Conservation (phyloP, 306 rosid species). For the Geum urbanum region DNA sequence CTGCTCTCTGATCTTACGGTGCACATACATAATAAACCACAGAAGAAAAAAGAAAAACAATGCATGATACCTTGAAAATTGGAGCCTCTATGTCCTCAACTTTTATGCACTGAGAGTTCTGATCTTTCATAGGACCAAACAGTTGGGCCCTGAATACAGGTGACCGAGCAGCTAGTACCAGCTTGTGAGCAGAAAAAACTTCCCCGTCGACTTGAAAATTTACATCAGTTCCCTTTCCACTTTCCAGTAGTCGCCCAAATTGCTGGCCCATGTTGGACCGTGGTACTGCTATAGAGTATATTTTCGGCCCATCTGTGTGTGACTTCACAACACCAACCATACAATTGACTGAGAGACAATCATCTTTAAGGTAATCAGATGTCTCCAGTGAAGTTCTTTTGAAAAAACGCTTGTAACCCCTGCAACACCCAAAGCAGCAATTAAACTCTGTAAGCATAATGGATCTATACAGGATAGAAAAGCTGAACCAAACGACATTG, state of each 20-base stretch:
- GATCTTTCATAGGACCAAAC: slow-evolving; percentile 89
- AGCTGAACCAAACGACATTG: not conserved
- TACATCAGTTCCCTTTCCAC: slow-evolving; percentile 68
- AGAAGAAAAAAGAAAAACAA: not conserved
- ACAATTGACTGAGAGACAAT: slow-evolving; percentile 66
- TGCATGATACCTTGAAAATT: slow-evolving; percentile 62
- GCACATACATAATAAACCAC: not conserved
- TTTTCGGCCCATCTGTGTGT: slow-evolving; percentile 64
- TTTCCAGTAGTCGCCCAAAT: slow-evolving; percentile 63
- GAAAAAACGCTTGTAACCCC: slow-evolving; percentile 84
- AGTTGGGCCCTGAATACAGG: slow-evolving; percentile 90
- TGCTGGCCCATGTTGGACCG: slow-evolving; percentile 62
- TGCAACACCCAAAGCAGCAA: slow-evolving; percentile 34
- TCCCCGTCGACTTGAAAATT: slow-evolving; percentile 70
- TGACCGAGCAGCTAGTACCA: slow-evolving; percentile 79
- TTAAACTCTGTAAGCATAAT: slow-evolving; percentile 19
- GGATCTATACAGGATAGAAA: not conserved
- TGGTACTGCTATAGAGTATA: slow-evolving; percentile 57
- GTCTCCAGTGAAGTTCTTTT: slow-evolving; percentile 65
- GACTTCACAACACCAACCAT: slow-evolving; percentile 79
- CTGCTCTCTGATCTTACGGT: not conserved
- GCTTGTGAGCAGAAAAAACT: slow-evolving; percentile 61
- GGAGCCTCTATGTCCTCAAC: slow-evolving; percentile 84
- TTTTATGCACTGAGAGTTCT: slow-evolving; percentile 49
- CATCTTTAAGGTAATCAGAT: slow-evolving; percentile 77